phyloP scores from a whole-genome alignment of 306 rosid genomes.

The Adenanthera pavonina region DNA sequence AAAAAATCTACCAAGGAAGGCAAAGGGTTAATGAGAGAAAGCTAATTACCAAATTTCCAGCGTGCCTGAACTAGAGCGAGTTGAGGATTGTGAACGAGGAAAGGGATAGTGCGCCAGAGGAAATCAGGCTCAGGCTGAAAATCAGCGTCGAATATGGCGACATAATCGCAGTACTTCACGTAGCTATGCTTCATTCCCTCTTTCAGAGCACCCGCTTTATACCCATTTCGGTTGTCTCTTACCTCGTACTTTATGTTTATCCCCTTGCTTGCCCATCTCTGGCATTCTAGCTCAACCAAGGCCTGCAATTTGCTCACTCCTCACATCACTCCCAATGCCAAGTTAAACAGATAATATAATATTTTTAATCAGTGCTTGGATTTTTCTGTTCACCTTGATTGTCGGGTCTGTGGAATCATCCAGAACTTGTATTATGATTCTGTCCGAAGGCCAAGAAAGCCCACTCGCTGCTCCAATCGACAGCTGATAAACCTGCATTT shows the following conservation, averaged over 20 bases:
- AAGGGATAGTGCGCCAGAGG: conserved; percentile 87
- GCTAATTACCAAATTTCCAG: conserved; percentile 83
- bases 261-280: conserved; percentile 95
- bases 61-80: conserved; percentile 86
- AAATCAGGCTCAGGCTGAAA: conserved; percentile 92
- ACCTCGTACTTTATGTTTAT: conserved; percentile 87
- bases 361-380: background rate
- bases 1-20: conserved; percentile 8
- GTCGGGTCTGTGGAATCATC: conserved; percentile 90
- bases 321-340: background rate
- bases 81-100: conserved; percentile 71
- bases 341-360: background rate
- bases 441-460: conserved; percentile 96
- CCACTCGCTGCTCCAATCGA: conserved; percentile 94
- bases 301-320: conserved; percentile 51
- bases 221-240: conserved; percentile 85
- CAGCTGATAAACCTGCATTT: conserved; percentile 82
- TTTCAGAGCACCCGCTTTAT: conserved; percentile 92
- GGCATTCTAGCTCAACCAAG: conserved; percentile 90
- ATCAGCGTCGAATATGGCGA: conserved; percentile 92
- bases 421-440: conserved; percentile 85
- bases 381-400: conserved; percentile 63
- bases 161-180: conserved; percentile 77
- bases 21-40: background rate
- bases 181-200: conserved; percentile 90